Conservation (phyloP, 73 alveolate genomes). For the Symbiodinium pilosum region DNA sequence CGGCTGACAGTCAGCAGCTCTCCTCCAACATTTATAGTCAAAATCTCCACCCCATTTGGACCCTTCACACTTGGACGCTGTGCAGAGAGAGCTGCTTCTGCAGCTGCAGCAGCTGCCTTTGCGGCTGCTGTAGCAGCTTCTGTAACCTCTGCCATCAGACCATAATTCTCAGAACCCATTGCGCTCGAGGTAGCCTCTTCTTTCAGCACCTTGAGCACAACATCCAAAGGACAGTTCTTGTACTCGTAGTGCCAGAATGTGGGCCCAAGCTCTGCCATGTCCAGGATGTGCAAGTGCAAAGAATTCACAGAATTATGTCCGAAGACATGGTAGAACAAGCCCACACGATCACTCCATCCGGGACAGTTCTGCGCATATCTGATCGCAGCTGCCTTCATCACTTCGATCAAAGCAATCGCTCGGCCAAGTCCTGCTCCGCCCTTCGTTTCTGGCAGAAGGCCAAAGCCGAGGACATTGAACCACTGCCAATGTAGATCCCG, state of each 20-base stretch:
- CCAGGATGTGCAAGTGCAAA: conserved; percentile 63
- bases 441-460: conserved; percentile 34
- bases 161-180: conserved; percentile 58
- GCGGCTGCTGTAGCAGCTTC: conserved; percentile 45
- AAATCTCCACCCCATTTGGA: conserved; percentile 54
- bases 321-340: conserved; percentile 78
- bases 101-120: conserved; percentile 91
- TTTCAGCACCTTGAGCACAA: conserved; percentile 74
- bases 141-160: conserved; percentile 81
- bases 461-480: conserved; percentile 89
- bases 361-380: conserved; percentile 48
- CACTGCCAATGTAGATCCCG: conserved; percentile 78
- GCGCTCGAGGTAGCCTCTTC: conserved; percentile 69
- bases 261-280: conserved; percentile 82
- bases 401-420: conserved; percentile 48
- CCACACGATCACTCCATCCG: conserved; percentile 77
- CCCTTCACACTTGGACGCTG: conserved; percentile 40
- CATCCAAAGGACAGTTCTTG: conserved; percentile 90
- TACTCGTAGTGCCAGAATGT: conserved; percentile 77
- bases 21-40: conserved; percentile 67
- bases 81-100: conserved; percentile 78
- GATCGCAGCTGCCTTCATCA: conserved; percentile 84
- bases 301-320: conserved; percentile 93
- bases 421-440: conserved; percentile 92
- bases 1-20: conserved; percentile 71